Base-by-base conservation (phyloP, 2,329 filamentous ascomycete species). In the Arthrobotrys pseudoclavata region DNA sequence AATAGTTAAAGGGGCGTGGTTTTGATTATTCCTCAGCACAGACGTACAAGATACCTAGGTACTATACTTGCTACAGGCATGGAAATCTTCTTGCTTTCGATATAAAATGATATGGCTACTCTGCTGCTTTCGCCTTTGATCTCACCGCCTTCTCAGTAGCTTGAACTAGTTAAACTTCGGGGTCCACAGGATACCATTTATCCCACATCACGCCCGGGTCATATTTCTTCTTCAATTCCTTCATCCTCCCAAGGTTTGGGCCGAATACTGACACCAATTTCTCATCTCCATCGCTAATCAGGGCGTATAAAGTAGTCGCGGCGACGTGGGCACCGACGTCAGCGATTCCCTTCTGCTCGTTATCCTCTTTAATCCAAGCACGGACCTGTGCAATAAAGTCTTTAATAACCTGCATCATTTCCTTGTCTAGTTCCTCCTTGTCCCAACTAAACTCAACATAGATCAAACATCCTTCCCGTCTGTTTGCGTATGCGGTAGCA, bases 201-300 rank as follows among this genome's bases (percentile, higher is more conserved):
- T 83, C 85, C 70, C 87, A 87, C 67, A 81, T 83, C 29, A 83
- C 82, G 2, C 83, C 66, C 1, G 85, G 86, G 71, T 88, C 87
- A 75, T 87, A 88, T 79, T 85, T 84, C 29, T 81, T 77, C 84
- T 88, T 88, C 80, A 88, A 79, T 7, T 78, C 79, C 76, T 81
- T 82, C 79, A 89, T 82, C 63, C 83, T 85, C 64, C 34, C 55
- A 18, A 74, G 50, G 34, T 79, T 79, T 20, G 42, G 13, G 12
- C 75, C 75, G 50, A 77, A 77, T 15, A 77, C 74, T 15, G 74
- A 61, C 10, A 40, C 53, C 26, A 77, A 47, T 50, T 71, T 77
- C 62, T 77, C 74, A 12, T 77, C 52, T 12, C 74, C 74, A 24
- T 77, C 74, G 12, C 29, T 68, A n/a, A 77, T 3, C 13, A 77